Base-by-base conservation (phyloP, 495 filamentous ascomycete species). In the Tuber microsphaerosporum region DNA sequence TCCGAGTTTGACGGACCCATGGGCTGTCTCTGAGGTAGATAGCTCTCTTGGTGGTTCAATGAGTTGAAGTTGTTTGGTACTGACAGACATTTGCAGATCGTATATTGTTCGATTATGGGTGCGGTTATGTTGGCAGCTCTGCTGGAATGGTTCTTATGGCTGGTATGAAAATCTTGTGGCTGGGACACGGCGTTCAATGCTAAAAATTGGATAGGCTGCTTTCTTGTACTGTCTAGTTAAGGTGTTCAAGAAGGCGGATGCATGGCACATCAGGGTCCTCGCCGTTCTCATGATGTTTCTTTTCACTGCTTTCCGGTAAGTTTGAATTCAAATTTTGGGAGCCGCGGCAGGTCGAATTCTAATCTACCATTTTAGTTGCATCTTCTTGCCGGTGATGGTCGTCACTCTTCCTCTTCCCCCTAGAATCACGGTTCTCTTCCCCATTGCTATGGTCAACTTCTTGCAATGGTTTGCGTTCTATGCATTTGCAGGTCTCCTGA, bases 401-500 rank as follows among this genome's bases (percentile, higher is more conserved):
- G 93, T 97, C 43, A 99, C 94, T 0, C 88, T 99, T 41, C 95
- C 95, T 0, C 86, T 98, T 16, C 95, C 95, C 10, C 80, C 87
- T 17, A 86, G 89, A 75, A 86, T 97, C 69, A 90, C 89, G 0
- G 84, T 88, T 73, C 86, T 91, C 75, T 94, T 94, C 84, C 94
- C 95, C 1, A 39, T 80, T 9, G 39, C 76, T 2, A 87, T 95
- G 86, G 90, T 94, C 56, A 82, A 77, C 31, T 86, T 91, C 70
- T 87, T 98, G 26, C 95, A 97, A 82, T 96, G 93, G 93, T 97
- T 97, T 79, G 94, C 94, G 6, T 97, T 99, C 82, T 97, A 92
- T 90, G 88, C 92, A n/a, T 99, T 99, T 80, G 90, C 94, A 0
- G 89, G 87, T 71, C 88, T 98, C 19, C 85, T 99, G 45, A 92